phyloP scores from a whole-genome alignment of 352 stramenopile species.

The Albugo candida region DNA sequence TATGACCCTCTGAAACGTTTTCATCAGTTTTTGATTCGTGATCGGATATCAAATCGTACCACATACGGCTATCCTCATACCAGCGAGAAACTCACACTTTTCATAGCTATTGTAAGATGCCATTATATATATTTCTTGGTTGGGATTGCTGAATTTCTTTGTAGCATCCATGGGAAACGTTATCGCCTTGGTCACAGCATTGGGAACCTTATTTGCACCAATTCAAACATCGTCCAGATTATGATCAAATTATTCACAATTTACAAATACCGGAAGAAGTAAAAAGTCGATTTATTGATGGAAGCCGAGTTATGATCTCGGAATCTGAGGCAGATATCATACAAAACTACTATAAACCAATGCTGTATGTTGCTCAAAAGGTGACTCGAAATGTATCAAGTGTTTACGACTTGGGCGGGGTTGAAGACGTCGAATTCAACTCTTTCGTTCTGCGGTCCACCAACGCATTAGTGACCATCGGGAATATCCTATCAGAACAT shows the following conservation, averaged over 20 bases:
- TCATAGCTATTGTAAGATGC: too few species aligned
- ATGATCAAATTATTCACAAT: conserved; percentile 15
- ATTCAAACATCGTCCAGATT: conserved; percentile 29
- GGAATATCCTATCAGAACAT: conserved; percentile 31
- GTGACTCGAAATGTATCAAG: not conserved
- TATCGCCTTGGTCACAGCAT: conserved; percentile 44
- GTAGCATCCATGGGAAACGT: conserved; percentile 75
- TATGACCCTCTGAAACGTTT: conserved; percentile 39
- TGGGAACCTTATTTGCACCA: conserved; percentile 26
- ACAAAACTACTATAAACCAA: conserved; percentile 51
- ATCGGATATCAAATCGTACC: too few species aligned
- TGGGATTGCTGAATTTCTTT: too few species aligned
- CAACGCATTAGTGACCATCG: conserved; percentile 41
- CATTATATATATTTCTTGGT: too few species aligned
- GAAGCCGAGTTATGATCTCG: conserved; percentile 17
- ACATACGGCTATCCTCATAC: too few species aligned
- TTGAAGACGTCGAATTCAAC: conserved; percentile 71
- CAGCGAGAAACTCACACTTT: too few species aligned
- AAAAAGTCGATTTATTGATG: conserved; percentile 22
- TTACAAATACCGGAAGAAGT: conserved; percentile 23
- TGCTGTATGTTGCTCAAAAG: conserved; percentile 39
- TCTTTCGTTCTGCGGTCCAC: conserved; percentile 42
- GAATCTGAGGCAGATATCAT: conserved; percentile 13
- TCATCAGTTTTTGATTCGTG: conserved; percentile 17
- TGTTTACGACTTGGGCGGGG: conserved; percentile 12